Base-by-base conservation (phyloP, 192 early-diverging fungal species). In the Obelidium mucronatum region DNA sequence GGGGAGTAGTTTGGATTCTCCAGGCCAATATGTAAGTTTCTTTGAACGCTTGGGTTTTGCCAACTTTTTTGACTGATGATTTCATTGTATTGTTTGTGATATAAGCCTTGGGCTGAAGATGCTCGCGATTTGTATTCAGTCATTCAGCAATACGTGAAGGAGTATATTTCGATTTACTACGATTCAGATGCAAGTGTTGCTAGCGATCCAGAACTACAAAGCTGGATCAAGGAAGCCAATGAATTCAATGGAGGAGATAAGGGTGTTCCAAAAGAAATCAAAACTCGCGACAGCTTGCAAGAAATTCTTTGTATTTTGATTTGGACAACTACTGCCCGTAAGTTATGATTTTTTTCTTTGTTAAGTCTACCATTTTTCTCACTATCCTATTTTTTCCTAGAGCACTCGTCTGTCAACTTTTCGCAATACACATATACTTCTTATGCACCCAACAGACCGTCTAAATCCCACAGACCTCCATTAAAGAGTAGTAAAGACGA, bases 91-190 rank as follows among this genome's bases (percentile, higher is more conserved):
- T 11, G 15, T 19, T 24, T n/a, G n/a, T n/a, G n/a, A n/a, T 8
- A 34, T 33, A 24, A 64, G 61, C 73, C 73, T 37, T 75, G 48
- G 40, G 65, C 62, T 22, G 73, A 75, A 37, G 73, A 75, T 40
- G 42, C 62, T 13, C 53, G 61, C 1, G 62, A 66, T 33, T 48
- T 75, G 4, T 65, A 34, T 40, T 34, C 40, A 6, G 73, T 67
- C 17, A 55, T 75, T 31, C 22, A 22, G 26, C 64, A 60, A 26
- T n/a, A 64, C 28, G 56, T 64, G 4, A 19, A 13, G 6, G 34
- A 65, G 6, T 64, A 54, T 35, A 35, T 75, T 33, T 19, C 8
- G 11, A 11, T 75, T 11, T 75, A 35, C 63, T 75, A 75, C 26
- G 39, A n/a, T 44, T 40, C 61, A 3, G 73, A 75, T 55, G 52